Conservation (phyloP, 2,329 filamentous ascomycete genomes). For the Botrytis hyacinthi region DNA sequence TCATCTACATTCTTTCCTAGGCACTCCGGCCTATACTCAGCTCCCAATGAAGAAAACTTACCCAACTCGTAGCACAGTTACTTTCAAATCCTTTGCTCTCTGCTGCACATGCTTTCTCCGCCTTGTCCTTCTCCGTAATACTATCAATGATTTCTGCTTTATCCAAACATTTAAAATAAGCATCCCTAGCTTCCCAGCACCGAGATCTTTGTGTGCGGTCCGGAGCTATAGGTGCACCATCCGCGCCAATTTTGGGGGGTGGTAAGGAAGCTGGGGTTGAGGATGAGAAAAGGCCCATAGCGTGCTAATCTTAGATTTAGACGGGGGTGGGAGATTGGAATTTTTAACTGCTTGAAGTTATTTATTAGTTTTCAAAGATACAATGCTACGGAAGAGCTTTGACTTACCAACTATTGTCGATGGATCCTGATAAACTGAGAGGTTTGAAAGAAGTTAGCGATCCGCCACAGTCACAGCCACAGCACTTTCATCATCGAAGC, state of each 20-base stretch:
- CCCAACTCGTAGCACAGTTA: constrained; percentile 89
- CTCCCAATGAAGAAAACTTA: constrained; percentile 46
- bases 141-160: constrained; percentile 76
- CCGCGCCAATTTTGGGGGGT: constrained; percentile 48
- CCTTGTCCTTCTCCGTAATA: constrained; percentile 55
- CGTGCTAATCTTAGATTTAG: background rate
- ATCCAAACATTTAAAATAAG: constrained; percentile 86
- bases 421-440: background rate
- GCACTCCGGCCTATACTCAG: background rate
- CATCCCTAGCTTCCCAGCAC: constrained; percentile 89
- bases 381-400: background rate
- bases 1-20: constrained; percentile 21
- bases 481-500: background rate
- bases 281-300: constrained; percentile 52
- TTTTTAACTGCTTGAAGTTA: background rate
- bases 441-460: no score
- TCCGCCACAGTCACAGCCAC: background rate
- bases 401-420: background rate
- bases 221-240: constrained; percentile 73
- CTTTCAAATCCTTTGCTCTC: constrained; percentile 70
- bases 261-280: constrained; percentile 37
- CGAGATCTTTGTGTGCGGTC: constrained; percentile 74
- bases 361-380: background rate
- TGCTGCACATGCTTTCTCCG: constrained; percentile 55
- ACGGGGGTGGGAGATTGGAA: background rate